These are phyloP conservation scores for Rubroshorea leprosula DNA, from an alignment of 345 rosid genomes.

Conservation along the genomic window DNA sequence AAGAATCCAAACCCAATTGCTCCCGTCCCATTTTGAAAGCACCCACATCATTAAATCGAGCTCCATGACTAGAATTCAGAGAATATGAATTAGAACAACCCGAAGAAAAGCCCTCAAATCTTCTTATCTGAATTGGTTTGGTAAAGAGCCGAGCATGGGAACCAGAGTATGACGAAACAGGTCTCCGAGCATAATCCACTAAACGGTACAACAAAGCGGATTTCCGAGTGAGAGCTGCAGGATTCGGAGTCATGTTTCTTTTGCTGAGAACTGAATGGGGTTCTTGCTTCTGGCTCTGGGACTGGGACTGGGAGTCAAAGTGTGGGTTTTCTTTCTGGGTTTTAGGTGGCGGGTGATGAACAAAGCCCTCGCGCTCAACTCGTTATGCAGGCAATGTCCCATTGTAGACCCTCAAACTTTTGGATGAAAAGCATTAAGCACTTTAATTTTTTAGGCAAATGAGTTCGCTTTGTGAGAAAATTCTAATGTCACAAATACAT, in stretches of 20 bases:
- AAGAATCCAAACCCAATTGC: slow-evolving; percentile 23
- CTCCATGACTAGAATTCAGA: slow-evolving; percentile 25
- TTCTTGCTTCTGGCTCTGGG: too few species aligned
- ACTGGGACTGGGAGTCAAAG: too few species aligned
- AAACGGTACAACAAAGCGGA: slow-evolving; percentile 28
- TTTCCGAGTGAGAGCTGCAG: slow-evolving; percentile 31
- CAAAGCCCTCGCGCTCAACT: too few species aligned
- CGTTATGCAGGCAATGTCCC: too few species aligned
- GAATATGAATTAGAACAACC: slow-evolving; percentile 16
- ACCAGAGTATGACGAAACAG: slow-evolving; percentile 18
- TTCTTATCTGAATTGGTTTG: slow-evolving; percentile 6
- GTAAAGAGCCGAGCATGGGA: slow-evolving; percentile 15
- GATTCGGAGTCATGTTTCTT: slow-evolving; percentile 1
- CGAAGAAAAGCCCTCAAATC: slow-evolving; percentile 25
- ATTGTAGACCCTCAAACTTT: too few species aligned
- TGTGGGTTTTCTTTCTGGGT: too few species aligned
- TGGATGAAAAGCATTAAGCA: too few species aligned
- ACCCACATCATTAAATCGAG: slow-evolving; percentile 19
- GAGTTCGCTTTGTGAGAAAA: too few species aligned
- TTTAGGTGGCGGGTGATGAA: too few species aligned
- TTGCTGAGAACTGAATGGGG: too few species aligned
- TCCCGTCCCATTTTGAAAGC: slow-evolving; percentile 23
- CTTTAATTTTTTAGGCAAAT: too few species aligned
- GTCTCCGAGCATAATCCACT: slow-evolving; percentile 19
- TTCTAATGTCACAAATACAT: too few species aligned